Percentiles rank a stretch among this genome's conserved stretches.
Evolutionary conservation across 2,329 filamentous ascomycete species (phyloP).

Genomic region (Westerdykella sp.): DNA sequence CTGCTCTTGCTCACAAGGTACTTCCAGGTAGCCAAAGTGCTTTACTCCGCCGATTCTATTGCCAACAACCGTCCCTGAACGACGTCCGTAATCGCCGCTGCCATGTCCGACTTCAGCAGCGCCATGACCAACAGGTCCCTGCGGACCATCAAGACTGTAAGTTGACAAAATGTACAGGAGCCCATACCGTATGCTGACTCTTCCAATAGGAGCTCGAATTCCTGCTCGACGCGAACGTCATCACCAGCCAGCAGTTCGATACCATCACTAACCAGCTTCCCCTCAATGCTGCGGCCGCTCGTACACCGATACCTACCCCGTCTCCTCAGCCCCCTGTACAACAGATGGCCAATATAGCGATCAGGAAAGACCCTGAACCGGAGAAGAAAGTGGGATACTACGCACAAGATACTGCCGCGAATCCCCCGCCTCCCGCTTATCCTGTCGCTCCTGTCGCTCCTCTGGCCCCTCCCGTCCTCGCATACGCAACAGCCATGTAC

Average conservation of each 20-base stretch:
- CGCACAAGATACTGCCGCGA: constrained; percentile 28
- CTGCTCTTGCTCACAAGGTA: background rate
- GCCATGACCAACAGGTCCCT: constrained; percentile 76
- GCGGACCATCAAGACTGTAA: constrained; percentile 77
- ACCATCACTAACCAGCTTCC: constrained; percentile 70
- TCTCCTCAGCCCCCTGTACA: constrained; percentile 18
- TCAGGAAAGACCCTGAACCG: constrained; percentile 24
- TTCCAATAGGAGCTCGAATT: constrained; percentile 68
- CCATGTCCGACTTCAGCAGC: constrained; percentile 42
- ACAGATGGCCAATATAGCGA: constrained; percentile 28
- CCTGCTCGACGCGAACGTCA: constrained; percentile 74
- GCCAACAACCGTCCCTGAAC: too few relatives aligned
- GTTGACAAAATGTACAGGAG: constrained; percentile 21
- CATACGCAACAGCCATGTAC: constrained; percentile 75
- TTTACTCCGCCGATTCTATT: too few relatives aligned
- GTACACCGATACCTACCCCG: constrained; percentile 25
- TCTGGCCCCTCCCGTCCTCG: constrained; percentile 52
- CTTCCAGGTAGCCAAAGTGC: background rate
- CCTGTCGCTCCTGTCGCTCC: constrained; percentile 44
- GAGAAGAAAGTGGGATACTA: constrained; percentile 39
- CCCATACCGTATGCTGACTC: constrained; percentile 2
- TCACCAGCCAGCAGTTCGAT: constrained; percentile 69
- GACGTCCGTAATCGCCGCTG: background rate
- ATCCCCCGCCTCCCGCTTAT: constrained; percentile 42
- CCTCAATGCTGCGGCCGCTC: constrained; percentile 62